Evolutionary conservation across 2,329 filamentous ascomycete genomes (phyloP).

Genomic region (Samsoniella hepiali): DNA sequence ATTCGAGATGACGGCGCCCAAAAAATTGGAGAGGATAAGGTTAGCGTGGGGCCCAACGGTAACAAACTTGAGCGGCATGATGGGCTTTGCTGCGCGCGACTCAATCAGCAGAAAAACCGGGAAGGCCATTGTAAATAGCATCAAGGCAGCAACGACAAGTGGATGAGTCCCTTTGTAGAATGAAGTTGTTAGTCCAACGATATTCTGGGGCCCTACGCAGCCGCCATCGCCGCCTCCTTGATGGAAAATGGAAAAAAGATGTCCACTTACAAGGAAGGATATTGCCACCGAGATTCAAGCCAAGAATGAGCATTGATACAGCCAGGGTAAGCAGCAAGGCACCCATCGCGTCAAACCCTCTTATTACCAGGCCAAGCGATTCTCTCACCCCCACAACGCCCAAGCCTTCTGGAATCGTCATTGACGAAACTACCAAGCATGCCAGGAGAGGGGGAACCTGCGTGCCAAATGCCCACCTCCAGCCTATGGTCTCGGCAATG

Average conservation of each 20-base stretch:
- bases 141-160: conserved; percentile 51
- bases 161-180: conserved; percentile 51
- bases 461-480: conserved; percentile 68
- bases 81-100: conserved; percentile 47
- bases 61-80: conserved; percentile 58
- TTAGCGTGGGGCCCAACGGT: conserved; percentile 49
- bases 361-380: conserved; percentile 46
- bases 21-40: conserved; percentile 54
- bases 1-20: conserved; percentile 50
- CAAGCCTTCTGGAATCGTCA: conserved; percentile 51
- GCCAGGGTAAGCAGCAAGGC: conserved; percentile 51
- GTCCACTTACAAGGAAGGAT: conserved; percentile 49
- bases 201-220: neutral
- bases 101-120: conserved; percentile 53
- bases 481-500: conserved; percentile 67
- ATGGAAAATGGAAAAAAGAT: neutral
- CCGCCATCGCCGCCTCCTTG: neutral
- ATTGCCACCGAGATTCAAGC: conserved; percentile 61
- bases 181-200: conserved; percentile 11
- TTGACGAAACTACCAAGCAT: conserved; percentile 41
- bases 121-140: conserved; percentile 45
- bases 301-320: conserved; percentile 57
- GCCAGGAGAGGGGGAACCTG: conserved; percentile 53
- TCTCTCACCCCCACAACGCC: conserved; percentile 45
- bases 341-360: conserved; percentile 55